phyloP scores from a whole-genome alignment of 345 rosid genomes.

The Bruguiera parviflora region DNA sequence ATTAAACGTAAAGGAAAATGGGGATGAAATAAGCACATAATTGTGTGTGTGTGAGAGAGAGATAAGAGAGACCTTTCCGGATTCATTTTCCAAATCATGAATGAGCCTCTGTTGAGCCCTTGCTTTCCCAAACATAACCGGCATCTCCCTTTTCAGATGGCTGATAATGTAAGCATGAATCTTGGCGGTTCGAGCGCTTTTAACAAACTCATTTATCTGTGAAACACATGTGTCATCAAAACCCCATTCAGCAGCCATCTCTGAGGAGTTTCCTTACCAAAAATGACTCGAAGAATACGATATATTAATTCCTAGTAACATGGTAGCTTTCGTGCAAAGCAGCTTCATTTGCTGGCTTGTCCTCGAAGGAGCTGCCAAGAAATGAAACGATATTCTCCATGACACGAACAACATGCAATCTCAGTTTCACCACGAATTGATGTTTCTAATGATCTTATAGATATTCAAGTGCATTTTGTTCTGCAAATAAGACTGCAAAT shows the following conservation, averaged over 20 bases:
- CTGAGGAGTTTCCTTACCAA: background rate
- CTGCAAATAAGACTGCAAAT: no score
- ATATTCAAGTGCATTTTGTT: background rate
- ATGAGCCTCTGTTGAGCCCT: constrained; percentile 78
- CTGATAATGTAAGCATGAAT: constrained; percentile 87
- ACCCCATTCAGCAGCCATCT: background rate
- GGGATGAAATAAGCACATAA: background rate
- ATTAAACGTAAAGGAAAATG: background rate
- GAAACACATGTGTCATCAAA: constrained; percentile 11
- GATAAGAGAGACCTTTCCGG: constrained; percentile 52
- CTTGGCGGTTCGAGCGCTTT: constrained; percentile 94
- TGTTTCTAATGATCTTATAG: background rate
- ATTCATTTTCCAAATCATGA: constrained; percentile 72
- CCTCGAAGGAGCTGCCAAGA: constrained; percentile 77
- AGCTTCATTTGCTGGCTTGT: constrained; percentile 78
- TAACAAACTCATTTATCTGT: constrained; percentile 93
- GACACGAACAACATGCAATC: constrained; percentile 7
- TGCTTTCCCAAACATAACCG: constrained; percentile 86
- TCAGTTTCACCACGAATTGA: constrained; percentile 7
- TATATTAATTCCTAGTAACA: background rate
- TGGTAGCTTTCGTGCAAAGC: constrained; percentile 30
- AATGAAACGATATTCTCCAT: constrained; percentile 11
- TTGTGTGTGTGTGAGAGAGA: background rate
- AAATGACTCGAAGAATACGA: background rate
- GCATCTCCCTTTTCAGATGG: constrained; percentile 94